These are phyloP conservation scores for Gastrolobium villosum DNA, from an alignment of 306 rosid genomes.

Conservation along the genomic window DNA sequence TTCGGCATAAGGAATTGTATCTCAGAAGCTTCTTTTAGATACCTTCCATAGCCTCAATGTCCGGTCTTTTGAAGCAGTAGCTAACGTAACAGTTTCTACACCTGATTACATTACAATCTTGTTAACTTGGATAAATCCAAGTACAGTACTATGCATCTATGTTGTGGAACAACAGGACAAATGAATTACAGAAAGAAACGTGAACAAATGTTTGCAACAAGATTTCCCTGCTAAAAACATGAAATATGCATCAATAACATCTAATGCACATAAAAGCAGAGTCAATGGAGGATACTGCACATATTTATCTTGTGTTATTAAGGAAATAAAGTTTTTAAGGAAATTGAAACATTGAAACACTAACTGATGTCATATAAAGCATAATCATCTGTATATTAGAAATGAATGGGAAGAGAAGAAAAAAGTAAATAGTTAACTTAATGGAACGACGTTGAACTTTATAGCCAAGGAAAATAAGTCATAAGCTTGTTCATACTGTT, in stretches of 20 bases:
- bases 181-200: not conserved
- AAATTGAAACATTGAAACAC: not conserved
- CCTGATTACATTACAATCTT: slow-evolving; percentile 56
- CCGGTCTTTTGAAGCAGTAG: slow-evolving; percentile 91
- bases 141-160: not conserved
- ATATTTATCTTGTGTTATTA: not conserved
- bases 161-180: not conserved
- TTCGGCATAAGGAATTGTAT: slow-evolving; percentile 26
- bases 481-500: not conserved
- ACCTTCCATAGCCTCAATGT: slow-evolving; percentile 96
- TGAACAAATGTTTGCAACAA: slow-evolving; percentile 12
- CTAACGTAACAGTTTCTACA: slow-evolving; percentile 59
- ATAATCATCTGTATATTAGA: not conserved
- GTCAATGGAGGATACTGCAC: not conserved
- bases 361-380: not conserved
- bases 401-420: slow-evolving; percentile 21
- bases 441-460: slow-evolving; percentile 16
- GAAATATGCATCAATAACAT: not conserved
- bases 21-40: slow-evolving; percentile 38
- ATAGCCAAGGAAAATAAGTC: slow-evolving; percentile 29
- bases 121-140: slow-evolving; percentile 17
- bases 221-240: slow-evolving; percentile 15
- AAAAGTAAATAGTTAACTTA: not conserved
- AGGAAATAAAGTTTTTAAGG: not conserved
- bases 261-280: not conserved